Base-by-base conservation (phyloP, 1,284 basidiomycete species). In the Ganoderma sinense region DNA sequence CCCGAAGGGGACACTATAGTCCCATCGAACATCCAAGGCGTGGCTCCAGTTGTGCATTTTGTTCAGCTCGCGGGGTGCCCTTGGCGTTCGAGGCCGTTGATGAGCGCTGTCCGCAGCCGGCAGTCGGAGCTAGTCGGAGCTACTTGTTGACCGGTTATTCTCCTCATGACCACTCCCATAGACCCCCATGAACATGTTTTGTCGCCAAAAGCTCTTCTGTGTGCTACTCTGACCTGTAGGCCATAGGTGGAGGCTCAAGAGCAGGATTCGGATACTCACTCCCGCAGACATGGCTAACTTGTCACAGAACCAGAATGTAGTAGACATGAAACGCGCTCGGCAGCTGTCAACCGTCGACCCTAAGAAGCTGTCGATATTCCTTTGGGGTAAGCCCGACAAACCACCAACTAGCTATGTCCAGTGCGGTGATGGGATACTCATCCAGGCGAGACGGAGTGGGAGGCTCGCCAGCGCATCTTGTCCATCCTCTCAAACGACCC, bases 401-500 rank as follows among this genome's bases (percentile, higher is more conserved):
- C 41, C 36, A 60, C 40, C 62, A 3, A 7, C 33, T 33, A 39
- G 11, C 11, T 1, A 14, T 4, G n/a, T 36, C 41, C 13, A 2
- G 4, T n/a, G 48, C 0, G 2, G 4, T 16, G 10, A 26, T 33
- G 39, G 36, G 14, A n/a, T 18, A 7, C 26, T 56, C 43, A 26
- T 43, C 4, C 63, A 92, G 91, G 84, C 74, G 85, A 79, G 26
- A 75, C 76, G 1, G 81, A 83, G 65, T 92, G 88, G 89, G 76
- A 84, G 23, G 83, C 76, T 43, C 86, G 86, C 62, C 73, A 84
- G 31, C 80, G 81, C 41, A 79, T 94, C 11, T 82, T 88, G 18
- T 70, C 78, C 2, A 72, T 91, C 16, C 79, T 94, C 65, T 81
- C 84, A 40, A 78, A 81, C 1, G 92, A 94, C 69, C 85, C 88